phyloP scores from a whole-genome alignment of 805 yeast species.

The Saccharomyces eubayanus region DNA sequence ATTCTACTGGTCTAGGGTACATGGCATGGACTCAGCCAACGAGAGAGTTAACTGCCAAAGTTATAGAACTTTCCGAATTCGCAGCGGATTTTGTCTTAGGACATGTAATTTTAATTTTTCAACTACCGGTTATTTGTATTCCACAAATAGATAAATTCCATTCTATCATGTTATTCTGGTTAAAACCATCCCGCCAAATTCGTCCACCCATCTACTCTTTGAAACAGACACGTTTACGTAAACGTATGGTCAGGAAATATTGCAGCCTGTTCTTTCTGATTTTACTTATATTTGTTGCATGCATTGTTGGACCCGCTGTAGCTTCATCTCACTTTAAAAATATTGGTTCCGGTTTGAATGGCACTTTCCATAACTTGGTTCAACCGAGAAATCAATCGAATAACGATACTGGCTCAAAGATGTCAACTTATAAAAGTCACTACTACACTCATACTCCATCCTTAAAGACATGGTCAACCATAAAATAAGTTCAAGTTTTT shows the following conservation, averaged over 20 bases:
- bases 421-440: constrained; percentile 29
- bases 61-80: constrained; percentile 87
- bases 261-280: constrained; percentile 68
- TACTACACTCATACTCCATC: constrained; percentile 45
- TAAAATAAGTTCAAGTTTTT: constrained; percentile 4
- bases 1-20: constrained; percentile 83
- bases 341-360: constrained; percentile 30
- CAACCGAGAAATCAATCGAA: constrained; percentile 79
- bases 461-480: constrained; percentile 48
- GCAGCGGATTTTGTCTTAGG: constrained; percentile 95
- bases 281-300: constrained; percentile 57
- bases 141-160: constrained; percentile 96
- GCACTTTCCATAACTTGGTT: constrained; percentile 56
- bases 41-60: constrained; percentile 90
- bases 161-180: constrained; percentile 96
- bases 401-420: constrained; percentile 67
- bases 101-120: constrained; percentile 76
- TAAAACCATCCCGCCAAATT: constrained; percentile 90
- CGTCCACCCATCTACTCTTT: constrained; percentile 95
- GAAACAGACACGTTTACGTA: constrained; percentile 91
- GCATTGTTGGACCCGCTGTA: constrained; percentile 87
- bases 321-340: constrained; percentile 52
- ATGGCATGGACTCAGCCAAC: constrained; percentile 92
- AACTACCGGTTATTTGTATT: constrained; percentile 74
- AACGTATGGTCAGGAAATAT: constrained; percentile 94